Percentiles rank a stretch among this genome's conserved stretches.
These are phyloP conservation scores for Comarum palustre DNA, from an alignment of 306 rosid species.

Conservation along the genomic window DNA sequence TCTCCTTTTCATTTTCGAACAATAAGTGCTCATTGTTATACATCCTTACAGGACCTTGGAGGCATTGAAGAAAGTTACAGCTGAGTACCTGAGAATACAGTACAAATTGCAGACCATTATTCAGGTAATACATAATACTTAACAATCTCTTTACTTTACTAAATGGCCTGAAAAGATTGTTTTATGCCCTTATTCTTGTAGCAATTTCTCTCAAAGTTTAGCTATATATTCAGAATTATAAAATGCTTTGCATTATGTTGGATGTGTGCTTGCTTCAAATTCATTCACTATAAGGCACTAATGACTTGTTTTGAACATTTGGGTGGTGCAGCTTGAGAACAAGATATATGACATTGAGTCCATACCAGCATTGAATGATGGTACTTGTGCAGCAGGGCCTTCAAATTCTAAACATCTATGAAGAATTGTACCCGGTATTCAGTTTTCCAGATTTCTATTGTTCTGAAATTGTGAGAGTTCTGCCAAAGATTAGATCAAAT, in stretches of 20 bases:
- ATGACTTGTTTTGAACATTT: not conserved
- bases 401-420: not conserved
- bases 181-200: not conserved
- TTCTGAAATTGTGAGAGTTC: conserved; percentile 5
- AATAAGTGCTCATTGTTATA: not conserved
- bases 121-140: conserved; percentile 14
- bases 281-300: not conserved
- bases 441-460: not conserved
- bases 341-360: conserved; percentile 13
- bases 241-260: conserved; percentile 5
- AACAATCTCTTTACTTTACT: not conserved
- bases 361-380: not conserved
- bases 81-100: conserved; percentile 10
- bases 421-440: not conserved
- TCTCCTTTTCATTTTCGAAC: not conserved
- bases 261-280: not conserved
- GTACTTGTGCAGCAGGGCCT: not conserved
- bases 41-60: conserved; percentile 10
- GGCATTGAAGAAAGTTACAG: conserved; percentile 15
- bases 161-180: not conserved
- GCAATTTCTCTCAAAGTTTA: not conserved
- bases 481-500: not conserved
- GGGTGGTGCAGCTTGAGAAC: conserved; percentile 24
- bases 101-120: conserved; percentile 21
- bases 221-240: not conserved